Evolutionary conservation across 2,329 filamentous ascomycete species (phyloP), one percentile per base, ranked within the genome.

Genomic region (Monosporascus sp.): DNA sequence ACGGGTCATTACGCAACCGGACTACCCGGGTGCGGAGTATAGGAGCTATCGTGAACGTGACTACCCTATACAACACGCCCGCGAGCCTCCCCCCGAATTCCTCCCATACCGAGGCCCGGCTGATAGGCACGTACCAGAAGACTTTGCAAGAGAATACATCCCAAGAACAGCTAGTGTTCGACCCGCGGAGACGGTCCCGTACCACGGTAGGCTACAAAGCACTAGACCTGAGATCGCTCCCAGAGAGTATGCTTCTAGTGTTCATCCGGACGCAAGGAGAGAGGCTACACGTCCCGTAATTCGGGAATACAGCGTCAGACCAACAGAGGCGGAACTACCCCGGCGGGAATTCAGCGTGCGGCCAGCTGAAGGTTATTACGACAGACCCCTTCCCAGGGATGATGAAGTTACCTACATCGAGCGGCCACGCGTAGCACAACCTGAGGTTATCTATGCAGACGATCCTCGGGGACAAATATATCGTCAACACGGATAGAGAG

Each of bases 1-100:
- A 54, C 77, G 83, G 42, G 75, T 85, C 44, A 71, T 89, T 22
- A 84, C 84, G 11, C 81, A 86, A 55, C 79, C 83, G 2, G 85
- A 88, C 55, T 81, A 76, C 49, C 70, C 76, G 48, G 62, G 74
- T 25, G 63, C 77, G 7, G 78, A 82, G 49, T 77, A 80, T 56
- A 76, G 81, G 54, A 70, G 75, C 27, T 82, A 81, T 55, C 77
- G 79, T 17, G 77, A 80, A 57, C 73, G 81, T 51, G 84, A 86
- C 58, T 81, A 82, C 58, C 79, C 82, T 5, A 69, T 70, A 57
- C 80, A 76, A 38, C 80, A 76, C 11, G 68, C 74, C 54, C 67
- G 63, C 5, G 68, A 68, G 2, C 67, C 72, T 3, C 65, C 65
- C 36, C 70, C 71, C 51, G 78, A 80, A 9, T 81, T 79, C 57